Conservation (phyloP, 2,329 filamentous ascomycete genomes). For the Fusarium sp. region DNA sequence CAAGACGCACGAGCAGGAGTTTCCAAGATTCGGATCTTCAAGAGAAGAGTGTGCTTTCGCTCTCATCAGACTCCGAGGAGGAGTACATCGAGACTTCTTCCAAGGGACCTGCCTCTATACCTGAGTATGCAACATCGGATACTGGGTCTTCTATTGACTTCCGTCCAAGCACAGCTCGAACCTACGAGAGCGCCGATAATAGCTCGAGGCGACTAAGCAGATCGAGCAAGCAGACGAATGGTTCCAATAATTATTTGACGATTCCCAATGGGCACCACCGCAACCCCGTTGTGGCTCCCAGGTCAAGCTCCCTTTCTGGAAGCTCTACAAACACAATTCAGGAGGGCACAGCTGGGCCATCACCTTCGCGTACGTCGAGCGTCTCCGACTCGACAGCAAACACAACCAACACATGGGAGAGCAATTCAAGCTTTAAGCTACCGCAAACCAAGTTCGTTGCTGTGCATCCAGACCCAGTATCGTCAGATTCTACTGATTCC, state of each 20-base stretch:
- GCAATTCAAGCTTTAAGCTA: conserved; percentile 49
- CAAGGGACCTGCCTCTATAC: conserved; percentile 47
- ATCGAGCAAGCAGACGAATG: conserved; percentile 57
- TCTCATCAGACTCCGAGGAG: conserved; percentile 70
- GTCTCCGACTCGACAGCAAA: conserved; percentile 57
- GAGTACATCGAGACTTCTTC: conserved; percentile 49
- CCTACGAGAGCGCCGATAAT: conserved; percentile 45
- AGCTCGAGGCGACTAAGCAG: conserved; percentile 48
- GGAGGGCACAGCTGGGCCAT: conserved; percentile 40
- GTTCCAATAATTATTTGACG: conserved; percentile 59
- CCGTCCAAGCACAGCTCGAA: conserved; percentile 41
- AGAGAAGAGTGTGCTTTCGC: conserved; percentile 67
- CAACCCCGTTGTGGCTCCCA: conserved; percentile 30
- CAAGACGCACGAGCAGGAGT: conserved; percentile 62
- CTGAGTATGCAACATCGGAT: conserved; percentile 47
- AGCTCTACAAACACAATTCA: conserved; percentile 46
- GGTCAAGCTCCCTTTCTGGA: conserved; percentile 47
- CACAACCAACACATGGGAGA: conserved; percentile 53
- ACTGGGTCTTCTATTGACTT: conserved; percentile 41
- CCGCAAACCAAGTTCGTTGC: conserved; percentile 59
- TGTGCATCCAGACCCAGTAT: conserved; percentile 52
- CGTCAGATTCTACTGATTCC: conserved; percentile 43
- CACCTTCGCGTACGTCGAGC: conserved; percentile 50
- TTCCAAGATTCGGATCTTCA: conserved; percentile 65
- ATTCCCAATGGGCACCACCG: conserved; percentile 52